These are phyloP conservation scores for Taphrina sp. DNA, from an alignment of 1,139 yeast species.

Conservation along the genomic window DNA sequence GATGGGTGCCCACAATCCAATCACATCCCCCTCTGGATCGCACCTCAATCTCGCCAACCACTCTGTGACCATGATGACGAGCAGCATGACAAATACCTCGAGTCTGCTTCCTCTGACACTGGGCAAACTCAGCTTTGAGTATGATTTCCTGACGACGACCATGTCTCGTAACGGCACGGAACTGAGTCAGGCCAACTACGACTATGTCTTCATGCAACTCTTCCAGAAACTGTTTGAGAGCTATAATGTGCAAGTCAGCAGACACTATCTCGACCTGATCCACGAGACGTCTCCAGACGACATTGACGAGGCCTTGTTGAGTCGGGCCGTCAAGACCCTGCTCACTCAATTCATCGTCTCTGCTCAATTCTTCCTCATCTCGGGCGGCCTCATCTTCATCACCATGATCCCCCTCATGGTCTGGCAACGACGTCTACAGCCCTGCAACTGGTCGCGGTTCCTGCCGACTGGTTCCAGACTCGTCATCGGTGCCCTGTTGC, in stretches of 20 bases:
- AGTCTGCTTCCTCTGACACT: conserved; percentile 10
- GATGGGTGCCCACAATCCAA: no score
- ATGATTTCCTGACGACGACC: conserved; percentile 3
- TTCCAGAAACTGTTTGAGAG: conserved; percentile 9
- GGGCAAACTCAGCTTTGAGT: conserved; percentile 15
- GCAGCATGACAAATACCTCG: background rate
- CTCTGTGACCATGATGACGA: no score
- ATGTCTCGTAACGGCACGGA: conserved; percentile 15
- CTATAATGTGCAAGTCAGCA: conserved; percentile 15
- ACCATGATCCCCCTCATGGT: conserved; percentile 27
- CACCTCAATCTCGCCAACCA: background rate
- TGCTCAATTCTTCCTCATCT: conserved; percentile 19
- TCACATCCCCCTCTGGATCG: no score
- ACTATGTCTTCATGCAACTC: conserved; percentile 25
- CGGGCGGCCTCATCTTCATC: conserved; percentile 16
- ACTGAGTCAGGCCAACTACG: conserved; percentile 26
- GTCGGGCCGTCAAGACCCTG: conserved; percentile 10
- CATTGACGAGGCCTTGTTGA: conserved; percentile 1
- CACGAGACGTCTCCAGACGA: conserved; percentile 15
- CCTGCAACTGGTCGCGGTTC: conserved; percentile 18
- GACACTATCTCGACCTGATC: conserved; percentile 9
- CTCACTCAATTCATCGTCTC: conserved; percentile 27
- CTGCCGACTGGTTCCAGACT: conserved; percentile 9
- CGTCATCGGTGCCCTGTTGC: conserved; percentile 4
- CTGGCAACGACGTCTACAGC: conserved; percentile 24